Percentiles rank a stretch among this genome's conserved stretches.
Evolutionary conservation across 805 yeast genomes (phyloP).

Genomic region (Kodamaea sagamina): DNA sequence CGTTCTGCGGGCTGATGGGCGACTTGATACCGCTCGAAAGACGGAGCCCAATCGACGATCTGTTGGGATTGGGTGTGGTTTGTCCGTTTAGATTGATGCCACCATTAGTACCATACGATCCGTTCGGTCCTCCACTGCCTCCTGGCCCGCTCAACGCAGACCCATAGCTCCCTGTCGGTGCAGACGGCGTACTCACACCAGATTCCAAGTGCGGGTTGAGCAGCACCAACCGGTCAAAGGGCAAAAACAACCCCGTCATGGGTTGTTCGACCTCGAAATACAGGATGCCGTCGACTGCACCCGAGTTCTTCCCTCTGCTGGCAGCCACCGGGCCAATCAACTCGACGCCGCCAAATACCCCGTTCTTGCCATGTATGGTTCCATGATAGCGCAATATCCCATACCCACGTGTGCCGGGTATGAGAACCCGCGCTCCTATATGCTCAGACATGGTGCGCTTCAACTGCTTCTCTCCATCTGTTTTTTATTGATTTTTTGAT

Average conservation of each 20-base stretch:
- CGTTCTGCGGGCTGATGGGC: constrained; percentile 12
- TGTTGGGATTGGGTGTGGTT: constrained; percentile 2
- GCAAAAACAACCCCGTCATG: constrained; percentile 74
- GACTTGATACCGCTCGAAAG: constrained; percentile 11
- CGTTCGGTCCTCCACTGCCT: too few relatives aligned
- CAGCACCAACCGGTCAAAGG: constrained; percentile 46
- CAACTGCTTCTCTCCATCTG: not conserved
- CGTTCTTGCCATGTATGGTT: constrained; percentile 65
- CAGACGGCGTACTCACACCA: not conserved
- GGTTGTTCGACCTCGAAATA: constrained; percentile 69
- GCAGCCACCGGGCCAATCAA: constrained; percentile 61
- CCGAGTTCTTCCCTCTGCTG: constrained; percentile 77
- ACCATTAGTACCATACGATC: not conserved
- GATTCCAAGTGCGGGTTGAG: constrained; percentile 33
- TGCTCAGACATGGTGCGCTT: constrained; percentile 28
- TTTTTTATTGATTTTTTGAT: constrained; percentile 1
- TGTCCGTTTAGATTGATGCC: constrained; percentile 1
- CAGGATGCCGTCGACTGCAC: constrained; percentile 69
- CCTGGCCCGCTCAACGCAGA: too few relatives aligned
- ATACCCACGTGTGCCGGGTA: constrained; percentile 67
- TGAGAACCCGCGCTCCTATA: constrained; percentile 39
- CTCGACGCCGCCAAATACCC: constrained; percentile 87
- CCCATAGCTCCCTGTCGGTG: too few relatives aligned
- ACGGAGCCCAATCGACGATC: constrained; percentile 6
- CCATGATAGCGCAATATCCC: constrained; percentile 77